Evolutionary conservation across 2,329 filamentous ascomycete species (phyloP).

Genomic region (Lachnellula subtilissima): DNA sequence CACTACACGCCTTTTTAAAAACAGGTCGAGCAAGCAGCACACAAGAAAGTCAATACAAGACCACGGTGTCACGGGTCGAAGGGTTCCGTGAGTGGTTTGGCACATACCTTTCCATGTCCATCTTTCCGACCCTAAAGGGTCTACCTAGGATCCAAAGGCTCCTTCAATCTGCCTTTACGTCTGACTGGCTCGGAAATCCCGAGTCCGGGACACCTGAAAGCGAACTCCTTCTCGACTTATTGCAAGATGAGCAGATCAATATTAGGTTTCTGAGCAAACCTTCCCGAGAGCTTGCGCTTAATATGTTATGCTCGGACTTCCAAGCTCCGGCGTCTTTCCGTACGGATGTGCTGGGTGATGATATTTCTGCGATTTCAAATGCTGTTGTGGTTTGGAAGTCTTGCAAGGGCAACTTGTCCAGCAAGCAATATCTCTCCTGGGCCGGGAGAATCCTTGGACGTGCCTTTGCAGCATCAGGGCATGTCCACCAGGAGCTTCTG

Average conservation of each 20-base stretch:
- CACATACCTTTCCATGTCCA: conserved; percentile 60
- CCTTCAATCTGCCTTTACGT: conserved; percentile 61
- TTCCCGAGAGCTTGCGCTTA: conserved; percentile 65
- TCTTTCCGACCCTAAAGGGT: conserved; percentile 37
- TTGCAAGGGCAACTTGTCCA: conserved; percentile 59
- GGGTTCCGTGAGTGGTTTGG: conserved; percentile 76
- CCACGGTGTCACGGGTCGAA: conserved; percentile 70
- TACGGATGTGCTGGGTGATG: conserved; percentile 64
- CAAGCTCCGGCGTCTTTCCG: conserved; percentile 51
- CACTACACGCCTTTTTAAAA: conserved; percentile 69
- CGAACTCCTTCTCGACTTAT: conserved; percentile 69
- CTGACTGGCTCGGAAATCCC: conserved; percentile 65
- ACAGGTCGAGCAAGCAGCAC: conserved; percentile 74
- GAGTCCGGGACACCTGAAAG: conserved; percentile 70
- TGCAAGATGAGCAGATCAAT: conserved; percentile 64
- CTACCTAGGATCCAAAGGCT: conserved; percentile 59
- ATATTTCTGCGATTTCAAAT: conserved; percentile 57
- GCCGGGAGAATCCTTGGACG: conserved; percentile 78
- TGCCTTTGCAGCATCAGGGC: conserved; percentile 73
- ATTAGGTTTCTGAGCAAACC: conserved; percentile 63
- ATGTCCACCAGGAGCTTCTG: conserved; percentile 56
- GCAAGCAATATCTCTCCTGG: conserved; percentile 74
- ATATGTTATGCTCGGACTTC: conserved; percentile 72
- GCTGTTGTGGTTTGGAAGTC: conserved; percentile 71
- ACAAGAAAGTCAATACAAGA: conserved; percentile 75